A percentile compares a stretch with the other conserved stretches of the same genome.
These are phyloP conservation scores for Zygosaccharomyces pseudorouxii DNA, from an alignment of 805 yeast genomes.

Conservation along the genomic window DNA sequence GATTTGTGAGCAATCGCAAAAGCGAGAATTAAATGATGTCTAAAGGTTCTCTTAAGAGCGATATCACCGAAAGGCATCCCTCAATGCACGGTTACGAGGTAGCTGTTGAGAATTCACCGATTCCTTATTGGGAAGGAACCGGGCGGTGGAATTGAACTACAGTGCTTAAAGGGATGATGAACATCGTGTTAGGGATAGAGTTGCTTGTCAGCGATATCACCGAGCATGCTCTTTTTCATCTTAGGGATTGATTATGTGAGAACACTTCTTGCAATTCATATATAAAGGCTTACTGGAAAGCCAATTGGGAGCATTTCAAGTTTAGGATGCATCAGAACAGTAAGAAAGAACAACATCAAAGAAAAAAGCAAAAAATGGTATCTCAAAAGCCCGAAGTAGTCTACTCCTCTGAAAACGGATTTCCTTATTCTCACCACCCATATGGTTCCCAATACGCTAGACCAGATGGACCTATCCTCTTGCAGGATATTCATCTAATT, in stretches of 20 bases:
- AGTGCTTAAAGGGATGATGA: neutral
- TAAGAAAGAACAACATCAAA: neutral
- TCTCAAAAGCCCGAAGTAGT: slow-evolving; percentile 15
- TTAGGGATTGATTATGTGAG: too few relatives aligned
- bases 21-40: too few relatives aligned
- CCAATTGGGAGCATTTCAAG: neutral
- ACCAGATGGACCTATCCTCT: slow-evolving; percentile 51
- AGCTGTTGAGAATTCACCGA: too few relatives aligned
- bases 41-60: too few relatives aligned
- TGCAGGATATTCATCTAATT: slow-evolving; percentile 55
- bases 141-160: neutral
- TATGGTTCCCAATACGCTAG: slow-evolving; percentile 52
- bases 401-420: slow-evolving; percentile 48
- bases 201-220: neutral
- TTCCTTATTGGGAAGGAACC: neutral
- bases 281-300: neutral
- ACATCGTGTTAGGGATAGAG: neutral
- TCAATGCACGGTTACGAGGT: too few relatives aligned
- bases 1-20: too few relatives aligned
- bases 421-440: slow-evolving; percentile 49
- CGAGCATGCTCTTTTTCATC: neutral
- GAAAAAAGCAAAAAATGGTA: slow-evolving; percentile 6
- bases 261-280: too few relatives aligned
- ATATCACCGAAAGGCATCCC: too few relatives aligned
- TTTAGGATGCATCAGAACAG: neutral